These are phyloP conservation scores for Leishmania mexicana DNA, from an alignment of 208 protist genomes.

Conservation along the genomic window DNA sequence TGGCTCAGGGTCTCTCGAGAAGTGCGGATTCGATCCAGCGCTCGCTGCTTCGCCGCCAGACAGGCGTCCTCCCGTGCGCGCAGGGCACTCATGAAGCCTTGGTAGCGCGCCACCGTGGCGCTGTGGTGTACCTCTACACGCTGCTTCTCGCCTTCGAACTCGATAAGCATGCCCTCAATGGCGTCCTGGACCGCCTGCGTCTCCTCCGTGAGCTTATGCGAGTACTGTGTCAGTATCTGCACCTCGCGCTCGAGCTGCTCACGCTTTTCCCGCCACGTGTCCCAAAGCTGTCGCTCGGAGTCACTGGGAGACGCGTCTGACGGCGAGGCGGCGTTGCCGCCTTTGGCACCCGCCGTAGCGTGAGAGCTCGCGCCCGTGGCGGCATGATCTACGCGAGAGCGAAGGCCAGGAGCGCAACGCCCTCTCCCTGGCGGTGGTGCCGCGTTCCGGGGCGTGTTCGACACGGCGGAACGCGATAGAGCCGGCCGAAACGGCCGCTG, in stretches of 20 bases:
- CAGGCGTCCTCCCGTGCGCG: constrained; percentile 42
- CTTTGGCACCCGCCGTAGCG: background rate
- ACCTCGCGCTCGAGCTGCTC: constrained; percentile 24
- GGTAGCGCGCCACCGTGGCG: constrained; percentile 20
- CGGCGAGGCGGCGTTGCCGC: background rate
- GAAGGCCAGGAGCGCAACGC: background rate
- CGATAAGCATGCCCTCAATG: constrained; percentile 33
- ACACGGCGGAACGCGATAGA: background rate
- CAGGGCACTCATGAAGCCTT: constrained; percentile 19
- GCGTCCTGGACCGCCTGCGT: constrained; percentile 28
- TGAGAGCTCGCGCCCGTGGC: background rate
- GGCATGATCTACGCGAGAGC: background rate
- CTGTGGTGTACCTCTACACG: constrained; percentile 19
- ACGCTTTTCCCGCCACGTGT: constrained; percentile 27
- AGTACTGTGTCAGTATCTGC: constrained; percentile 8
- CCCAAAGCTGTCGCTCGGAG: constrained; percentile 1
- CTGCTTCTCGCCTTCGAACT: constrained; percentile 32
- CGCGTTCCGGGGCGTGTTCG: background rate
- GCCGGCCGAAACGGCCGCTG: constrained; percentile 6
- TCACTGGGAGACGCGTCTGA: background rate
- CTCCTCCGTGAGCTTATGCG: constrained; percentile 17
- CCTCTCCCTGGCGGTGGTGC: background rate
- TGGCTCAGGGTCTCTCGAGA: constrained; percentile 26
- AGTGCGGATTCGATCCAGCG: constrained; percentile 32
- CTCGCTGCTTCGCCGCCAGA: constrained; percentile 35